Evolutionary conservation across 208 protist species (phyloP).

Genomic region (Balamuthia mandrillaris): DNA sequence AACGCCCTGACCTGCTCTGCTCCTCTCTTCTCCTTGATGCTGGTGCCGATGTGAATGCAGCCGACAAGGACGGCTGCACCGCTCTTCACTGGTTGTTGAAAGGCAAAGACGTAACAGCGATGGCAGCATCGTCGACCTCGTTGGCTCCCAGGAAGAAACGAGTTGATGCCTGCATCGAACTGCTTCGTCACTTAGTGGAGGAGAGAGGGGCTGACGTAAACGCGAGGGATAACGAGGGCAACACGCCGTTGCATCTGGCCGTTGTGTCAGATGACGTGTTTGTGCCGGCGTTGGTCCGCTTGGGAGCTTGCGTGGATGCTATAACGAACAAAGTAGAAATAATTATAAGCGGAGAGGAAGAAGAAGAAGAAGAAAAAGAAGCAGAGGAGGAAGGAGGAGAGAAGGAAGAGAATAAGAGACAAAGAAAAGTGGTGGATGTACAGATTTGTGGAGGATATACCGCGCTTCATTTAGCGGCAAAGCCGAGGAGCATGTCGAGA

Average conservation of each 20-base stretch:
- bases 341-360: neutral
- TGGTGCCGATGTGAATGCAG: neutral
- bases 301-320: neutral
- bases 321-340: neutral
- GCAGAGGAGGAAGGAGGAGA: too few relatives aligned
- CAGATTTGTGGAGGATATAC: neutral
- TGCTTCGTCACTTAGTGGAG: neutral
- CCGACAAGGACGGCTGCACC: constrained; percentile 1
- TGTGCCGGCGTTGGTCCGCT: neutral
- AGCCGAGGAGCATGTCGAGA: neutral
- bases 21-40: neutral
- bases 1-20: neutral
- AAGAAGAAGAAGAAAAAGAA: too few relatives aligned
- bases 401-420: too few relatives aligned
- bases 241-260: neutral
- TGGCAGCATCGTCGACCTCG: neutral
- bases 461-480: neutral
- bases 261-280: neutral
- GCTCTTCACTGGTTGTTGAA: neutral
- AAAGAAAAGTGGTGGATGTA: neutral
- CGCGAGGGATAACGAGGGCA: neutral
- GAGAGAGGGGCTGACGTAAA: neutral
- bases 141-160: neutral
- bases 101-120: neutral
- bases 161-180: neutral